Evolutionary conservation across 768 basidiomycete genomes (phyloP).

Genomic region (Trametes villosa): DNA sequence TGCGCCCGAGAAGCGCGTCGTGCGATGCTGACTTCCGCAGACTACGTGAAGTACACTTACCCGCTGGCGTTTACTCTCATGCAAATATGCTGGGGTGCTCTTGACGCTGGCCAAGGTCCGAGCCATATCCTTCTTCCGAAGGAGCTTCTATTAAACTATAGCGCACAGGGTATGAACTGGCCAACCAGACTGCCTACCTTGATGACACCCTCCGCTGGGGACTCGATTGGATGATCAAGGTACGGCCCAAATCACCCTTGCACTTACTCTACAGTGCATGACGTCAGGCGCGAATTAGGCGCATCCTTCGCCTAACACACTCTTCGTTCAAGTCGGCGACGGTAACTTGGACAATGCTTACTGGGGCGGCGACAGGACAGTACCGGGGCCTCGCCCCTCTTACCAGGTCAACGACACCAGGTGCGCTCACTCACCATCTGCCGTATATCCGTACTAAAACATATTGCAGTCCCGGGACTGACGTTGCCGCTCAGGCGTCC

Average conservation of each 20-base stretch:
- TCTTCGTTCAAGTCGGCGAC: constrained; percentile 82
- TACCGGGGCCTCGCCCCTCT: constrained; percentile 75
- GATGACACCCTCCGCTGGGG: constrained; percentile 92
- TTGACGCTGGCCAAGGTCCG: constrained; percentile 78
- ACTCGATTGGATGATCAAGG: constrained; percentile 91
- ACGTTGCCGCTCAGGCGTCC: constrained; percentile 82
- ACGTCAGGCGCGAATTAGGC: constrained; percentile 52
- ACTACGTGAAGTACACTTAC: constrained; percentile 88
- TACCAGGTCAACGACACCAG: constrained; percentile 76
- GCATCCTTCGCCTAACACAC: constrained; percentile 70
- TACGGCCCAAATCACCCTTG: constrained; percentile 31
- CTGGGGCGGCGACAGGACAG: constrained; percentile 86
- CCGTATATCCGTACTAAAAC: too few species aligned
- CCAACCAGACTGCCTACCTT: constrained; percentile 90
- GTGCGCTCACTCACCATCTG: too few species aligned
- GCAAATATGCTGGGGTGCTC: constrained; percentile 90
- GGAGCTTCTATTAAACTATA: not conserved
- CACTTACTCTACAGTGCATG: not conserved
- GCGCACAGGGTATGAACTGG: constrained; percentile 70
- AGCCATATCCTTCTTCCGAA: not conserved
- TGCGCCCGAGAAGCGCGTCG: not conserved
- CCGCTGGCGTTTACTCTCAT: constrained; percentile 86
- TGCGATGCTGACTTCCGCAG: constrained; percentile 58
- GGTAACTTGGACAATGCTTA: constrained; percentile 73
- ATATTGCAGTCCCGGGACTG: constrained; percentile 79